Base-by-base conservation (phyloP, 371 early-diverging fungal genomes). In the Mortierella sp. region DNA sequence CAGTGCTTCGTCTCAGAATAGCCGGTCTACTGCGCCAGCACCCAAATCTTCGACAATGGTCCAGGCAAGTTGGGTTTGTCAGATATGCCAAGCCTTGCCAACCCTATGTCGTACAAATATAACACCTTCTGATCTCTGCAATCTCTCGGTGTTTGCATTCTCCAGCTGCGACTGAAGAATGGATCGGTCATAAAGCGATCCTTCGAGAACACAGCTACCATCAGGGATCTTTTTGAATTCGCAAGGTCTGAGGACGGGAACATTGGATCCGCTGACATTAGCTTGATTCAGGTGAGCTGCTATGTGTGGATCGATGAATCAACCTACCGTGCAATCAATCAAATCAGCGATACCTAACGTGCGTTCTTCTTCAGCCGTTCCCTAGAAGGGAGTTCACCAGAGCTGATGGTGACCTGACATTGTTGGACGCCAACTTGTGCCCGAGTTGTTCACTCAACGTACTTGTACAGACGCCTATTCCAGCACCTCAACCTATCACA, bases 401-500 rank as follows among this genome's bases (percentile, higher is more conserved):
- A 2, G 48, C 41, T 2, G 78, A 76, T 13, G 54, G 63, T 12
- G 30, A 34, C 21, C 66, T 65, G 14, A 66, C 70, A 8, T 23
- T 76, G 46, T 28, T 28, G 2, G 70, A 57, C 6, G 70, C 62
- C 0, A 66, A 63, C 10, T 46, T 76, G 7, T 66, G 66, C 21
- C 78, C 78, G 1, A 76, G 78, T 42, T 76, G 78, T 39, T 76
- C 78, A 13, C 53, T 76, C 41, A 76, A 69, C 45, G 78, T 76
- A 14, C 61, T 62, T 47, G 63, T 76, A 1, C 70, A 64, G 49
- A 51, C 67, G 0, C 70, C 78, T 13, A 69, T 69, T 24, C 61
- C 54, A 2, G 66, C 78, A 19, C 70, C 78, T 26, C 66, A 65
- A 31, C 78, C 70, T 10, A 51, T 69, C 24, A 54, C 24, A 1